phyloP scores from a whole-genome alignment of 345 rosid species.

The Arabis hirsuta region DNA sequence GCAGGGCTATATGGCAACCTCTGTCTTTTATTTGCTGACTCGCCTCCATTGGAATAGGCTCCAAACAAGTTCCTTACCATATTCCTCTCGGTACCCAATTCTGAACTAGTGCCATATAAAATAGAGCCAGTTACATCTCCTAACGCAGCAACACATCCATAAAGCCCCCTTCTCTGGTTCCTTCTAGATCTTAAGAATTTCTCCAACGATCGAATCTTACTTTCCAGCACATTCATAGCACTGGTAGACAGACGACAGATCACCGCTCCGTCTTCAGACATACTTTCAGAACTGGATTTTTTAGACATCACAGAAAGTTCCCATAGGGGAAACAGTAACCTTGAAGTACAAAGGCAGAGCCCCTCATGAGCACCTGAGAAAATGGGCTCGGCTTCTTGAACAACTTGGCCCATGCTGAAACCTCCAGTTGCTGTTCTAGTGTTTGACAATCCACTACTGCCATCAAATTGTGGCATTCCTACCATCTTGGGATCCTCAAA shows the following conservation, averaged over 20 bases:
- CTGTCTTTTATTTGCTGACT: slow-evolving; percentile 78
- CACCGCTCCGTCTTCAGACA: slow-evolving; percentile 60
- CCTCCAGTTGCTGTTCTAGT: slow-evolving; percentile 89
- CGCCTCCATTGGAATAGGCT: slow-evolving; percentile 66
- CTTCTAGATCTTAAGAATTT: slow-evolving; percentile 86
- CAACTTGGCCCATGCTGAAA: slow-evolving; percentile 99
- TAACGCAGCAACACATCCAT: slow-evolving; percentile 89
- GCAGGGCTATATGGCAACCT: slow-evolving; percentile 81
- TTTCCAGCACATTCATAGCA: slow-evolving; percentile 85
- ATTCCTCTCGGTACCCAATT: slow-evolving; percentile 73
- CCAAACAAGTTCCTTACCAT: slow-evolving; percentile 82
- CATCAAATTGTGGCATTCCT: slow-evolving; percentile 96
- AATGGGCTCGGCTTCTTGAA: slow-evolving; percentile 94
- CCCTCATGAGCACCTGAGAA: slow-evolving; percentile 97
- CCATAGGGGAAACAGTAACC: slow-evolving; percentile 94
- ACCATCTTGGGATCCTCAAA: slow-evolving; percentile 96
- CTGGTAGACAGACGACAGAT: slow-evolving; percentile 77
- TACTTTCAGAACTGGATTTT: slow-evolving; percentile 57
- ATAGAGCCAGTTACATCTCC: slow-evolving; percentile 93
- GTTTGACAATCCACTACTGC: slow-evolving; percentile 72
- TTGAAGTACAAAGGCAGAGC: slow-evolving; percentile 87
- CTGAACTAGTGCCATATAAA: slow-evolving; percentile 75
- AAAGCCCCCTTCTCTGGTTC: slow-evolving; percentile 94
- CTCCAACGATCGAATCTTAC: slow-evolving; percentile 84
- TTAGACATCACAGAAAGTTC: slow-evolving; percentile 80